A percentile compares a stretch with the other conserved stretches of the same genome.
Evolutionary conservation across 2,329 filamentous ascomycete genomes (phyloP).

Genomic region (Pezicula carpinea): DNA sequence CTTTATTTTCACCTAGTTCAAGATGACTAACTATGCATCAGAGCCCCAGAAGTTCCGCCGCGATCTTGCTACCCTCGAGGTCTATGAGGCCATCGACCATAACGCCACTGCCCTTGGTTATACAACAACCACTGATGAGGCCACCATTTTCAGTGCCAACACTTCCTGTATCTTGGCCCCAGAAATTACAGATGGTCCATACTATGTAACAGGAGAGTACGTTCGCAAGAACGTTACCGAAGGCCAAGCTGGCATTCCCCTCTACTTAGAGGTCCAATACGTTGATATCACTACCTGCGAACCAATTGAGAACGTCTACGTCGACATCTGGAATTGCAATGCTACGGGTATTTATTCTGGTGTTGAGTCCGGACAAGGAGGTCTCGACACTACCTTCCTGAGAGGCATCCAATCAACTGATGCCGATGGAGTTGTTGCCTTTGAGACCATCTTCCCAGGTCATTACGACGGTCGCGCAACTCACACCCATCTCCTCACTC

Average conservation of each 20-base stretch:
- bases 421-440: slow-evolving; percentile 34
- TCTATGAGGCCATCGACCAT: slow-evolving; percentile 2
- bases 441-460: slow-evolving; percentile 37
- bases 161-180: too few relatives aligned
- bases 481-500: slow-evolving; percentile 38
- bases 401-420: slow-evolving; percentile 36
- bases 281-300: slow-evolving; percentile 35
- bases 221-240: slow-evolving; percentile 32
- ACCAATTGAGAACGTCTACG: slow-evolving; percentile 29
- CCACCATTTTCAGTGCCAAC: too few relatives aligned
- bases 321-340: slow-evolving; percentile 38
- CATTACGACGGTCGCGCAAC: slow-evolving; percentile 38
- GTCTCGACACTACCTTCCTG: slow-evolving; percentile 8
- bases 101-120: too few relatives aligned
- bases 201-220: slow-evolving; percentile 29
- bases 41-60: slow-evolving; percentile 4
- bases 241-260: slow-evolving; percentile 29
- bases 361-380: slow-evolving; percentile 11
- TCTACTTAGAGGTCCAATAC: slow-evolving; percentile 33
- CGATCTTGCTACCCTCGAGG: slow-evolving; percentile 5
- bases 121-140: too few relatives aligned
- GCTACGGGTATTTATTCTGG: slow-evolving; percentile 34
- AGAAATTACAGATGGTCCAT: slow-evolving; percentile 14
- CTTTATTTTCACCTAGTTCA: too few relatives aligned
- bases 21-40: not conserved